Evolutionary conservation across 2,329 filamentous ascomycete genomes (phyloP).

Genomic region (Fusarium humuli): DNA sequence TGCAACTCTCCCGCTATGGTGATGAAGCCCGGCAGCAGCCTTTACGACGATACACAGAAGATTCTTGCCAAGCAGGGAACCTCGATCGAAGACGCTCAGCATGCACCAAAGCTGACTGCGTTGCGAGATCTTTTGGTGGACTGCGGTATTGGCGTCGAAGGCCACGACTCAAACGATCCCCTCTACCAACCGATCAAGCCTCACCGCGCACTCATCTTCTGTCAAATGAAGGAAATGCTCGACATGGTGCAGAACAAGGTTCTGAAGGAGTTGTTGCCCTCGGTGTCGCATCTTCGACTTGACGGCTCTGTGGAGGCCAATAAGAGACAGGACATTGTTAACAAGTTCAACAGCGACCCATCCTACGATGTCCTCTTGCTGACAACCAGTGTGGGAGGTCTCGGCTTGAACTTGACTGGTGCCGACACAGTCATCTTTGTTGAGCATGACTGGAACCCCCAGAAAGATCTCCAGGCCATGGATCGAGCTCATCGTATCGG

Average conservation of each 20-base stretch:
- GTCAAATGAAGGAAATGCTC: slow-evolving; percentile 99
- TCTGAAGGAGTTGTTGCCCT: slow-evolving; percentile 88
- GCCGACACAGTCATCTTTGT: slow-evolving; percentile 99
- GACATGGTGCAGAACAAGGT: slow-evolving; percentile 98
- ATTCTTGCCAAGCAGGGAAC: slow-evolving; percentile 83
- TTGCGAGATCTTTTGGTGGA: slow-evolving; percentile 95
- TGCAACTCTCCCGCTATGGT: slow-evolving; percentile 98
- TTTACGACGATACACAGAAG: slow-evolving; percentile 88
- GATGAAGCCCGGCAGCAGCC: slow-evolving; percentile 91
- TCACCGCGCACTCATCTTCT: slow-evolving; percentile 96
- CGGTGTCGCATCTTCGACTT: slow-evolving; percentile 91
- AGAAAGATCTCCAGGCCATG: slow-evolving; percentile 99
- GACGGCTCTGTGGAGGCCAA: slow-evolving; percentile 94
- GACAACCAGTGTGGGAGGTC: slow-evolving; percentile 93
- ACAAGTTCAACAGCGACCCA: slow-evolving; percentile 97
- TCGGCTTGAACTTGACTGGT: slow-evolving; percentile 94
- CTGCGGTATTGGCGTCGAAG: slow-evolving; percentile 90
- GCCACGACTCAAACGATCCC: slow-evolving; percentile 68
- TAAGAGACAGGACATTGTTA: slow-evolving; percentile 96
- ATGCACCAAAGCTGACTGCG: slow-evolving; percentile 93
- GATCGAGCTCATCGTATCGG: slow-evolving; percentile 97
- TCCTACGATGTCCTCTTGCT: slow-evolving; percentile 94
- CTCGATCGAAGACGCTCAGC: slow-evolving; percentile 82
- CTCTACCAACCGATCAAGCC: slow-evolving; percentile 88
- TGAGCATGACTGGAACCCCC: slow-evolving; percentile 99